Evolutionary conservation across 176 grass and related monocot species (phyloP), one percentile per base, ranked within the genome.

Genomic region (Aegilops longissima): DNA sequence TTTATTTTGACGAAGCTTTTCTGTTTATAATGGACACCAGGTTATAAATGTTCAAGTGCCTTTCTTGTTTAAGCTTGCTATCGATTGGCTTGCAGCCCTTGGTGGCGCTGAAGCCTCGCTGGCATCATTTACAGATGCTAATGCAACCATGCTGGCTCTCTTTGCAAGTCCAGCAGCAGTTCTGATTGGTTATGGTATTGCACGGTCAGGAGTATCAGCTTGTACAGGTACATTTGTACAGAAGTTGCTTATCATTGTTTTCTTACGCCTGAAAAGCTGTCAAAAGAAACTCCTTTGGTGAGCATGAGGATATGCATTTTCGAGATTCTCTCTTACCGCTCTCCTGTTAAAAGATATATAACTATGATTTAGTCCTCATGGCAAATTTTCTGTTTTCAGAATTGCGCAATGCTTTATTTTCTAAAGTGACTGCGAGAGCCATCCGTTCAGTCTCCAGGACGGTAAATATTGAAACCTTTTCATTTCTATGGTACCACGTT

Each of bases 21-120:
- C 74, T 42, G 18, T 83, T 88, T 88, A 21, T 70, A 87, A 84
- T 91, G 85, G 77, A 90, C 13, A 79, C 52, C 86, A 98, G 96
- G 96, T 96, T 92, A 98, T 98, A 94, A 98, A 98, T 94, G 97
- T 98, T 78, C 97, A 98, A 94, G 92, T 96, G 61, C 97, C 97
- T 86, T 96, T 98, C 87, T 84, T 98, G 58, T 98, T 98, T 93
- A 98, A 98, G 92, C 90, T 94, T 84, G 97, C 97, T 80, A 74
- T 98, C 31, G 94, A 98, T 87, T 98, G 97, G 97, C 90, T 98
- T 79, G 88, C 97, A 80, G 90, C 92, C 80, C 36, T 94, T 78
- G 88, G 88, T 47, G 93, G 97, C 2, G 85, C 90, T 86, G 88
- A 92, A 83, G 77, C 77, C 69, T 93, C 94, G 71, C 35, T 98